These are phyloP conservation scores for Rhypophila decipiens DNA, from an alignment of 495 filamentous ascomycete species.

Conservation along the genomic window DNA sequence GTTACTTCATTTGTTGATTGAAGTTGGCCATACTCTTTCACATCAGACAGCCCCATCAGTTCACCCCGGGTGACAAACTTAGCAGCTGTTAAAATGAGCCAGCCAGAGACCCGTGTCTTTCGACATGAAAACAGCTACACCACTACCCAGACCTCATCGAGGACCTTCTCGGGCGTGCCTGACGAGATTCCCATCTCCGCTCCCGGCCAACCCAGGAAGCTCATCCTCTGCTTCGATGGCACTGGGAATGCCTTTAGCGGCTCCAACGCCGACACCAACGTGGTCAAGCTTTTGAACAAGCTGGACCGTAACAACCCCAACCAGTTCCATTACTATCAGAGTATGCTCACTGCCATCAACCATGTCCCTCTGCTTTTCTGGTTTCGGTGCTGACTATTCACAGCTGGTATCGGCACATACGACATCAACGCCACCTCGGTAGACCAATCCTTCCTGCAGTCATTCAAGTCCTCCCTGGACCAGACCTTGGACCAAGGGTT, in stretches of 20 bases:
- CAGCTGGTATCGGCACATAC: slow-evolving; percentile 13
- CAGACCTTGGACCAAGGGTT: slow-evolving; percentile 11
- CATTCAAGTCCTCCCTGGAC: neutral
- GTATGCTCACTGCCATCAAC: neutral
- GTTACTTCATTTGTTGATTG: too few species aligned
- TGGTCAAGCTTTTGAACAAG: slow-evolving; percentile 11
- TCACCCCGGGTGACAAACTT: too few species aligned
- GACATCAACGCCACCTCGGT: slow-evolving; percentile 6
- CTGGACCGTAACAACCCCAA: slow-evolving; percentile 10
- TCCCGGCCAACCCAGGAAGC: neutral
- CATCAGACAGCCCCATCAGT: too few species aligned
- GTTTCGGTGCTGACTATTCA: neutral
- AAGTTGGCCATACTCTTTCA: too few species aligned
- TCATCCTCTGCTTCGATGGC: slow-evolving; percentile 11
- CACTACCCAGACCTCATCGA: neutral
- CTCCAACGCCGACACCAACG: slow-evolving; percentile 13
- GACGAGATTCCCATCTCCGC: neutral
- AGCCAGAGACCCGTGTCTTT: too few species aligned
- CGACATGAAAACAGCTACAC: neutral
- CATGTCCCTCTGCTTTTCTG: neutral
- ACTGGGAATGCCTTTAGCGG: slow-evolving; percentile 10
- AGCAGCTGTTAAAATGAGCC: too few species aligned
- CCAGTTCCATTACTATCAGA: slow-evolving; percentile 14
- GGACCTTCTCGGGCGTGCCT: neutral
- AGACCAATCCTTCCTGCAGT: slow-evolving; percentile 2